Evolutionary conservation across 2,329 filamentous ascomycete genomes (phyloP).

Genomic region (Tolypocladium endophyticum): DNA sequence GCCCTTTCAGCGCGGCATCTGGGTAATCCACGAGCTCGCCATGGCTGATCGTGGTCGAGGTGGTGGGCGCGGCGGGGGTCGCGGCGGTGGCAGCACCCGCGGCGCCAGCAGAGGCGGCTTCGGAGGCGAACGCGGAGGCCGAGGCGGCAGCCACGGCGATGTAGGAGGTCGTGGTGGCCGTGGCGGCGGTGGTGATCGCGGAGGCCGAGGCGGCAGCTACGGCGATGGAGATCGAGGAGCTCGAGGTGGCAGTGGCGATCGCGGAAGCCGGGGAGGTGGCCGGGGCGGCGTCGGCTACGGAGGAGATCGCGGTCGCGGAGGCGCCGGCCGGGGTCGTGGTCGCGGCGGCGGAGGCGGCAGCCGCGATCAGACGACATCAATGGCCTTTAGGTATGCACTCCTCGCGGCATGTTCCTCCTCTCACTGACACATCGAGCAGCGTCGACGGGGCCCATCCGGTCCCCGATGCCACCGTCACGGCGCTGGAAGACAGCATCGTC

Average conservation of each 20-base stretch:
- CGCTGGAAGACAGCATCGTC: slow-evolving; percentile 31
- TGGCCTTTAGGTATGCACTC: neutral
- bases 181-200: slow-evolving; percentile 4
- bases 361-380: neutral
- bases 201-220: slow-evolving; percentile 1
- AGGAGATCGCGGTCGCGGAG: slow-evolving; percentile 10
- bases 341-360: slow-evolving; percentile 11
- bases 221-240: slow-evolving; percentile 11
- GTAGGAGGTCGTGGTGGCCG: neutral
- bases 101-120: slow-evolving; percentile 6
- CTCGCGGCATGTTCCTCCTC: neutral
- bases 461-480: slow-evolving; percentile 15
- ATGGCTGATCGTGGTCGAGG: slow-evolving; percentile 20
- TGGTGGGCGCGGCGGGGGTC: slow-evolving; percentile 4
- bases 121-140: slow-evolving; percentile 4
- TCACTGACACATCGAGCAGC: slow-evolving; percentile 7
- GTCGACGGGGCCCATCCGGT: slow-evolving; percentile 9
- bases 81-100: slow-evolving; percentile 2
- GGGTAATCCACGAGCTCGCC: neutral
- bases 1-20: neutral
- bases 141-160: too few species aligned
- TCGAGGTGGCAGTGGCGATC: slow-evolving; percentile 4
- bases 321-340: slow-evolving; percentile 11
- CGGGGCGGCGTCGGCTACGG: slow-evolving; percentile 11
- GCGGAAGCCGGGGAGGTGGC: slow-evolving; percentile 3